Percentiles rank a stretch among this genome's conserved stretches.
Evolutionary conservation across 352 stramenopile species (phyloP).

Genomic region (Pythium vanterpoolii): DNA sequence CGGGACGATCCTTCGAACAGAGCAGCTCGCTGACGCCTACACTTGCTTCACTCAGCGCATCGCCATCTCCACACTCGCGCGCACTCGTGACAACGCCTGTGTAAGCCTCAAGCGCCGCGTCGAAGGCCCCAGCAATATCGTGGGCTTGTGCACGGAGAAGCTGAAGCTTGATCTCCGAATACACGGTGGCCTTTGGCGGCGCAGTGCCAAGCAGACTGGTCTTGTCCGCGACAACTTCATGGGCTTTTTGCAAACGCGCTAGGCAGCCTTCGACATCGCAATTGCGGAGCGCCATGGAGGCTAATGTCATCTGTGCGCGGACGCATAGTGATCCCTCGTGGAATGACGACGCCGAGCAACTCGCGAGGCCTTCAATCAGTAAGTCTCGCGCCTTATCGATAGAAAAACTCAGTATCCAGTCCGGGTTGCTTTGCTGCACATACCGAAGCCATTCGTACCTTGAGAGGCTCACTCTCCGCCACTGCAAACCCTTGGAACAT

Average conservation of each 20-base stretch:
- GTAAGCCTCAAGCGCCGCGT: slow-evolving; percentile 49
- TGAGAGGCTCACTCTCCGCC: neutral
- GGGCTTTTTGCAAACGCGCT: slow-evolving; percentile 41
- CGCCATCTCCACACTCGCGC: slow-evolving; percentile 13
- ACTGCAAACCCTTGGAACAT: slow-evolving; percentile 19
- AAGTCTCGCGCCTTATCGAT: slow-evolving; percentile 44
- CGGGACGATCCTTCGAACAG: slow-evolving; percentile 23
- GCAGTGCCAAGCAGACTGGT: slow-evolving; percentile 31
- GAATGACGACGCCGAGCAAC: slow-evolving; percentile 61
- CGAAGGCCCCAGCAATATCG: slow-evolving; percentile 44
- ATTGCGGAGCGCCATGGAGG: slow-evolving; percentile 33
- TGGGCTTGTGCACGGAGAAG: slow-evolving; percentile 57
- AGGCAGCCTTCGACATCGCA: slow-evolving; percentile 65
- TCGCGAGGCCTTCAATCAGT: slow-evolving; percentile 55
- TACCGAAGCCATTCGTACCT: neutral
- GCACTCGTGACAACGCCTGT: slow-evolving; percentile 21
- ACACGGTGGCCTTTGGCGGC: slow-evolving; percentile 36
- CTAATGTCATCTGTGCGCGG: slow-evolving; percentile 50
- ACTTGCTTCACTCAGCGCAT: slow-evolving; percentile 28
- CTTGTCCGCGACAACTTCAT: slow-evolving; percentile 47
- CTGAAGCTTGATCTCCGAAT: slow-evolving; percentile 45
- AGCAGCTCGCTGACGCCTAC: slow-evolving; percentile 49
- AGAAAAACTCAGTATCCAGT: neutral
- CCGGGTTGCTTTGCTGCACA: neutral
- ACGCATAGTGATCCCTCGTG: slow-evolving; percentile 62